phyloP scores from a whole-genome alignment of 176 grass and related monocot genomes.

The Cymbopogon citratus region DNA sequence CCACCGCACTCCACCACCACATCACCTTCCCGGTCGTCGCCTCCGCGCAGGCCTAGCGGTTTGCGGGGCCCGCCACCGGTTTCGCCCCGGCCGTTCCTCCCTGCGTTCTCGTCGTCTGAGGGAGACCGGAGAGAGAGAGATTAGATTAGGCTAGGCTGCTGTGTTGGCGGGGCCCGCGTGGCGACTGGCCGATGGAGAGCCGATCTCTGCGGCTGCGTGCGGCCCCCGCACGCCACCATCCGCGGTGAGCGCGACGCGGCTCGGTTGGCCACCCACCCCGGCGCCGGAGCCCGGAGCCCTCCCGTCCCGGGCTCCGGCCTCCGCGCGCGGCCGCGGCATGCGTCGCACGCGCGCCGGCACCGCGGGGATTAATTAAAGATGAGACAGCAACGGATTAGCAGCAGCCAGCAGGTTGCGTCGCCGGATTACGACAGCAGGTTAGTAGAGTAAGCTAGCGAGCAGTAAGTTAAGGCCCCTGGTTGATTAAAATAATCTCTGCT shows the following conservation, averaged over 20 bases:
- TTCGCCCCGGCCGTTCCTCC: not conserved
- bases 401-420: not conserved
- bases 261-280: constrained; percentile 15
- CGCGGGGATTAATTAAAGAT: not conserved
- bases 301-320: not conserved
- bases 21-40: constrained; percentile 10
- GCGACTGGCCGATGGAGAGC: not conserved
- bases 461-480: not conserved
- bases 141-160: not conserved
- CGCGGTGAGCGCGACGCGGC: not conserved
- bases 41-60: constrained; percentile 7
- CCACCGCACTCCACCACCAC: not conserved
- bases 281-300: not conserved
- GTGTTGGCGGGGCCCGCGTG: not conserved
- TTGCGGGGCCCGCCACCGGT: constrained; percentile 10
- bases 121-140: not conserved
- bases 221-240: not conserved
- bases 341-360: not conserved
- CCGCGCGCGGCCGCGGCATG: not conserved
- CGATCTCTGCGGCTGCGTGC: not conserved
- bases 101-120: not conserved
- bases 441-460: not conserved
- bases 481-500: not conserved
- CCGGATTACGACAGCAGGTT: not conserved
- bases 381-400: not conserved